Conservation (phyloP, 345 rosid genomes). For the Aquilaria malaccensis region DNA sequence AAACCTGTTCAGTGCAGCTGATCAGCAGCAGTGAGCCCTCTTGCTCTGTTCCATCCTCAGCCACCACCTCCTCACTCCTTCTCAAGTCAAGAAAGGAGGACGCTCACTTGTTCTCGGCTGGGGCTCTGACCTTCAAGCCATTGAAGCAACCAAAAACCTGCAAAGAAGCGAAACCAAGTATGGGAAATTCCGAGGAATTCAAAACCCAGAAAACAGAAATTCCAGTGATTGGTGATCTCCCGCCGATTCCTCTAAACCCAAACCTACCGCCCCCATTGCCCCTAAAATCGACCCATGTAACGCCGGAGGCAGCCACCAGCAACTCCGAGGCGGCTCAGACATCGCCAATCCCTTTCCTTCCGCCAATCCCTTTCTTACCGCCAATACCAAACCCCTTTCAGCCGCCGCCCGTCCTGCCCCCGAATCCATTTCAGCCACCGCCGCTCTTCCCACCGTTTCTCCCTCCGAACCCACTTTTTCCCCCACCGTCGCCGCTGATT, state of each 20-base stretch:
- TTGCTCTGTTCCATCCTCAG: conserved; percentile 68
- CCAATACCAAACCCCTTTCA: no score
- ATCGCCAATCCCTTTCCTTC: not conserved
- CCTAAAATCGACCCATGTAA: conserved; percentile 8
- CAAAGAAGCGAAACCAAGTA: conserved; percentile 40
- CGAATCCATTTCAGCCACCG: conserved; percentile 14
- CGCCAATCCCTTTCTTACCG: not conserved
- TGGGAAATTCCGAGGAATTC: conserved; percentile 7
- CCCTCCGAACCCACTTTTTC: conserved; percentile 25
- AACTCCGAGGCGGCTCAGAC: not conserved
- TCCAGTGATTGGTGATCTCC: conserved; percentile 12
- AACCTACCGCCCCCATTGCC: conserved; percentile 28
- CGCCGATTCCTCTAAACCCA: conserved; percentile 30
- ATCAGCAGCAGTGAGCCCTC: conserved; percentile 64
- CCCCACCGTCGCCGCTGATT: conserved; percentile 12
- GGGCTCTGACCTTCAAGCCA: conserved; percentile 83
- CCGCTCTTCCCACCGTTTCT: conserved; percentile 12
- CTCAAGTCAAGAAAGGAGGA: conserved; percentile 47
- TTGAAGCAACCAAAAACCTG: conserved; percentile 50
- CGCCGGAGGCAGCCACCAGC: conserved; percentile 5
- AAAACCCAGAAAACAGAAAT: conserved; percentile 9
- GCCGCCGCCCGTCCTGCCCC: conserved; percentile 18
- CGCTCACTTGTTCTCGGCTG: conserved; percentile 74
- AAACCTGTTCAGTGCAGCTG: conserved; percentile 61
- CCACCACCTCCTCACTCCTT: conserved; percentile 51